Conservation (phyloP, 495 filamentous ascomycete genomes). For the Penicillium macrosclerotiorum region DNA sequence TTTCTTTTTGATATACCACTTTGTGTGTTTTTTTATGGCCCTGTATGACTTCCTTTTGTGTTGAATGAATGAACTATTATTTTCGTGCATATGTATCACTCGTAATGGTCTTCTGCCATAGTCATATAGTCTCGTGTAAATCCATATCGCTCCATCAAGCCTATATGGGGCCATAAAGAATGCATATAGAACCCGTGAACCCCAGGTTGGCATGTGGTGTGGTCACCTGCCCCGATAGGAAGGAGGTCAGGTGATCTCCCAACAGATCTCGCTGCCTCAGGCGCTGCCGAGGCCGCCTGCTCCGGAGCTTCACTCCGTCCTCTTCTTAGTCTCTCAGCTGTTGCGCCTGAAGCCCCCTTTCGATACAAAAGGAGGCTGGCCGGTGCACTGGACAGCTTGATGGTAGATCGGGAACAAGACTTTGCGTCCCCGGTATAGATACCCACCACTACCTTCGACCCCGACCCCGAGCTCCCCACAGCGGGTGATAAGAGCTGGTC, state of each 20-base stretch:
- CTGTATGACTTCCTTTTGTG: slow-evolving; percentile 26
- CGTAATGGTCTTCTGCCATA: not conserved
- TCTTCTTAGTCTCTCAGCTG: slow-evolving; percentile 8
- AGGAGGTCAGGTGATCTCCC: slow-evolving; percentile 19
- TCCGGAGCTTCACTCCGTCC: slow-evolving; percentile 9
- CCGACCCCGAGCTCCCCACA: slow-evolving; percentile 17
- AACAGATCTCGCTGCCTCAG: slow-evolving; percentile 23
- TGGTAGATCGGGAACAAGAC: slow-evolving; percentile 11
- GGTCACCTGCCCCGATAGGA: slow-evolving; percentile 17
- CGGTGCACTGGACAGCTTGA: slow-evolving; percentile 5
- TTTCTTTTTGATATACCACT: slow-evolving; percentile 32
- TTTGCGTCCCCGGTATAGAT: slow-evolving; percentile 9
- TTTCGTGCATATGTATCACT: slow-evolving; percentile 8
- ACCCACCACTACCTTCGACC: slow-evolving; percentile 4
- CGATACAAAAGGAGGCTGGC: slow-evolving; percentile 8
- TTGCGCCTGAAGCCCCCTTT: slow-evolving; percentile 14
- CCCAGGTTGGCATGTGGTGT: not conserved
- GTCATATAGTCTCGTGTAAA: no score
- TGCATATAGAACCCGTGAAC: not conserved
- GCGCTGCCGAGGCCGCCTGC: slow-evolving; percentile 18
- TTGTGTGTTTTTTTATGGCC: slow-evolving; percentile 14
- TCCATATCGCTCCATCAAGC: no score
- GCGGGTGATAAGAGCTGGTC: slow-evolving; percentile 16
- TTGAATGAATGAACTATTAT: slow-evolving; percentile 12
- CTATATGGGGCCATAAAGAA: not conserved